Evolutionary conservation across 257 asterid species (phyloP), one percentile per base, ranked within the genome.

Genomic region (Plantago ovata): DNA sequence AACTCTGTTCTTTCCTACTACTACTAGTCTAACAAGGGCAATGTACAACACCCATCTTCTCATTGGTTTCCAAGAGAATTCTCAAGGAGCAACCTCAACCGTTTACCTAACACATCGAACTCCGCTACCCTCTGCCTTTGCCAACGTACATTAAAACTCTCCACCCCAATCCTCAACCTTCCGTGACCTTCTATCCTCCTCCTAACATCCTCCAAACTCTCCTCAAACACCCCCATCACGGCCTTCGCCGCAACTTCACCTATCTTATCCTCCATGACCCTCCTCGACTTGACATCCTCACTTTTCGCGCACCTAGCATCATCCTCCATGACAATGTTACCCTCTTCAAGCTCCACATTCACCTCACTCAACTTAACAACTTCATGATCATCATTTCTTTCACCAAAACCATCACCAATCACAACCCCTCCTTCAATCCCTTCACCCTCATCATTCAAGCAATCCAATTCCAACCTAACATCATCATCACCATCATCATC

Each of bases 21-120:
- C 59, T 36, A 42, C 23, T 49, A 45, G 57, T 13, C 36, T 28
- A 28, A 28, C 36, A 28, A 28, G 36, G 7, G 45, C 57, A 58
- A 58, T 52, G 49, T 61, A 77, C 57, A 76, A 39, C 11, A 9
- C 68, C 5, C 54, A 68, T 66, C 53, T 22, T 67, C 73, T 81
- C 79, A 74, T 62, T 51, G 67, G 72, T 72, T 80, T 49, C 13
- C 59, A 49, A 81, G 67, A 75, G 90, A 83, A 44, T 74, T 58
- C 72, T 88, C 84, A 14, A 88, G 77, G 20, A 72, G 77, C 74
- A 88, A 79, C 83, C 94, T 83, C 82, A 83, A 39, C 28, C 96
- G 75, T 40, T 81, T 75, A 1, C 84, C 81, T 52, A 85, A 67
- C 9, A 75, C 91, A 60, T 81, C 88, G 72, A 85, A 72, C 62